These are phyloP conservation scores for Epichloe coenophiala DNA, from an alignment of 2,329 filamentous ascomycete species.

Conservation along the genomic window DNA sequence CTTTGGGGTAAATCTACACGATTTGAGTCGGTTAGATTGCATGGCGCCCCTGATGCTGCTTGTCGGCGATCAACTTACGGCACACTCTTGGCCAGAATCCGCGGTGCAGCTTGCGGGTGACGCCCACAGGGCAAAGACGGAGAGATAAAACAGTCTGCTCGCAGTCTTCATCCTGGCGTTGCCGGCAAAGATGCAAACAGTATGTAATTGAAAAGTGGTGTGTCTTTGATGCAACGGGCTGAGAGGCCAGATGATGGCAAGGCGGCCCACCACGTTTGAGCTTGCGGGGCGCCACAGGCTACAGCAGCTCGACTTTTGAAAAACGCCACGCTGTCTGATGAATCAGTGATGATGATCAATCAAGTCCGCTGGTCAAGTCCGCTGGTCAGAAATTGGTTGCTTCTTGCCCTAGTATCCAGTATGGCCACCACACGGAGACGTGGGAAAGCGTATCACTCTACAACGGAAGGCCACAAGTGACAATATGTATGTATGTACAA, in stretches of 20 bases:
- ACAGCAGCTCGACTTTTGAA: not conserved
- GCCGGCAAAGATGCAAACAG: slow-evolving; percentile 2
- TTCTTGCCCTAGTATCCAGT: too few relatives aligned
- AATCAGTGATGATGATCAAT: slow-evolving; percentile 5
- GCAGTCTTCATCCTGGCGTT: slow-evolving; percentile 34
- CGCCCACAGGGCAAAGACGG: slow-evolving; percentile 42
- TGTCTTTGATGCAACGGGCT: not conserved
- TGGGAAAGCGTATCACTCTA: too few relatives aligned
- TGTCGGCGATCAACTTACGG: slow-evolving; percentile 28
- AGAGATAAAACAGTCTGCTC: slow-evolving; percentile 40
- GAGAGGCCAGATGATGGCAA: not conserved
- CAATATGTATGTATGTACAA: too few relatives aligned
- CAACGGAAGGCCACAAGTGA: not conserved
- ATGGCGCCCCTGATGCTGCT: not conserved
- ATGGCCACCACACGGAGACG: too few relatives aligned
- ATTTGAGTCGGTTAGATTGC: slow-evolving; percentile 3
- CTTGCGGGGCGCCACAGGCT: not conserved
- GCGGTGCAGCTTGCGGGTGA: slow-evolving; percentile 31
- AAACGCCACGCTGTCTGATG: slow-evolving; percentile 15
- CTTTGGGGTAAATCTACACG: slow-evolving; percentile 66
- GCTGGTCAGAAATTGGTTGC: not conserved
- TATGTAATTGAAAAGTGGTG: too few relatives aligned
- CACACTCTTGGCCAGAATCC: slow-evolving; percentile 32
- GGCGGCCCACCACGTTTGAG: not conserved
- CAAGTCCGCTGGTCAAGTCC: not conserved